Percentiles rank a stretch among this genome's conserved stretches.
Conservation (phyloP, 1,284 basidiomycete species). For the Rhizoctonia solani region DNA sequence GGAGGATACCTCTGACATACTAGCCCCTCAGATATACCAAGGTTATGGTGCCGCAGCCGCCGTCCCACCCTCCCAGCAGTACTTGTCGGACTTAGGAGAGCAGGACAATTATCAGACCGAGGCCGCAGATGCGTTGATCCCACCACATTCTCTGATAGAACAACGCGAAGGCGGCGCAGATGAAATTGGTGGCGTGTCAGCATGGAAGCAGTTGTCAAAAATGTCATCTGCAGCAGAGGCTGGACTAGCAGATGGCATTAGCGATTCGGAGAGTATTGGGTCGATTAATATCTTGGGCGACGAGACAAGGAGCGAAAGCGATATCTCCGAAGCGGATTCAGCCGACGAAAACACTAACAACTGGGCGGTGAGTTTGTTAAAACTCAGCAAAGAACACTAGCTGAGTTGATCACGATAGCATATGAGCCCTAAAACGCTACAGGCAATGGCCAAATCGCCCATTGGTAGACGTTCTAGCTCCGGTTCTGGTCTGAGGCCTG, state of each 20-base stretch:
- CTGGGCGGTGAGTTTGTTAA: slow-evolving; percentile 75
- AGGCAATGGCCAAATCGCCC: slow-evolving; percentile 85
- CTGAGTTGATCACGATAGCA: slow-evolving; percentile 59
- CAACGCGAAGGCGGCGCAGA: slow-evolving; percentile 42
- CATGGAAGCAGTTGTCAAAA: slow-evolving; percentile 74
- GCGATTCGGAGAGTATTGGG: slow-evolving; percentile 87
- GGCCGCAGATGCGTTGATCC: slow-evolving; percentile 37
- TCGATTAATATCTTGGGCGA: slow-evolving; percentile 84
- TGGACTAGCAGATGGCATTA: slow-evolving; percentile 73
- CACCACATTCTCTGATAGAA: neutral
- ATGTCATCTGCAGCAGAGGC: slow-evolving; percentile 57
- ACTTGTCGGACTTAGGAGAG: slow-evolving; percentile 77
- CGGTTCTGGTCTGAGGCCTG: slow-evolving; percentile 77
- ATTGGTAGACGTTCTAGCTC: slow-evolving; percentile 73
- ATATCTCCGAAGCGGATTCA: slow-evolving; percentile 57
- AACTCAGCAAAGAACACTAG: neutral
- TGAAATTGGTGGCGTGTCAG: slow-evolving; percentile 57
- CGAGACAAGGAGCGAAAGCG: slow-evolving; percentile 68
- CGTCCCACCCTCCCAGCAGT: slow-evolving; percentile 57
- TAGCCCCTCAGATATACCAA: slow-evolving; percentile 65
- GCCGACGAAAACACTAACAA: slow-evolving; percentile 81
- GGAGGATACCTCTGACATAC: neutral
- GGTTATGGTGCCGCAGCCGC: slow-evolving; percentile 66
- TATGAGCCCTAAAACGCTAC: slow-evolving; percentile 92
- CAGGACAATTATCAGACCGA: slow-evolving; percentile 55